These are phyloP conservation scores for Cutaneotrichosporon sp. DNA, from an alignment of 1,284 basidiomycete species.

Conservation along the genomic window DNA sequence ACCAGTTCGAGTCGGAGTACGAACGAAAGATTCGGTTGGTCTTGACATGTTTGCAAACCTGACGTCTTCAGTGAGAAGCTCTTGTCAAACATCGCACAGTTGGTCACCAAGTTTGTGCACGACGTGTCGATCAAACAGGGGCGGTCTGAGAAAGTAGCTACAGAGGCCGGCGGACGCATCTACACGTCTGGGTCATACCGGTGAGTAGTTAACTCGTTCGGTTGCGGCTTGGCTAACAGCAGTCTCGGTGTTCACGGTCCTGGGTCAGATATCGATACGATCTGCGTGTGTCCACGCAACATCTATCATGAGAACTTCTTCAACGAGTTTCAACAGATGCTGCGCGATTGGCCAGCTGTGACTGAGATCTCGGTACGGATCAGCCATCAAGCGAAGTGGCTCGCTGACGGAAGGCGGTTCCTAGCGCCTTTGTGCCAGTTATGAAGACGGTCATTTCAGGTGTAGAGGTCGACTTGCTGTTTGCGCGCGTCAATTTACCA, in stretches of 20 bases:
- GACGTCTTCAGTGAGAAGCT: conserved; percentile 71
- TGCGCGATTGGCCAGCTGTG: conserved; percentile 77
- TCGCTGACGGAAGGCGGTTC: conserved; percentile 64
- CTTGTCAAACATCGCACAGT: conserved; percentile 77
- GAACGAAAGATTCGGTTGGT: conserved; percentile 88
- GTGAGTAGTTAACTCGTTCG: neutral
- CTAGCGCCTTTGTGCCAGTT: conserved; percentile 92
- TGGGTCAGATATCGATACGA: conserved; percentile 95
- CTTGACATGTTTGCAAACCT: conserved; percentile 46
- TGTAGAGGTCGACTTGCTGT: conserved; percentile 89
- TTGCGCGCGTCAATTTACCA: conserved; percentile 57
- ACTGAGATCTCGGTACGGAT: conserved; percentile 81
- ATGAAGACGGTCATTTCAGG: conserved; percentile 88
- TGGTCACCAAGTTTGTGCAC: conserved; percentile 92
- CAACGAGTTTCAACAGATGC: conserved; percentile 81
- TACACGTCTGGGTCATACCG: conserved; percentile 94
- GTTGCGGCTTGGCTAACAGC: neutral
- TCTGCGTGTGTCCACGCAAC: conserved; percentile 95
- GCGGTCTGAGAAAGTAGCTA: conserved; percentile 78
- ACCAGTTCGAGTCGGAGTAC: conserved; percentile 84
- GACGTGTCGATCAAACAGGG: conserved; percentile 71
- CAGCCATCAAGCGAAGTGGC: neutral
- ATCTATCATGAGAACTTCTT: conserved; percentile 96
- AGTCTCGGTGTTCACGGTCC: conserved; percentile 91
- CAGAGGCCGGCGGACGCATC: conserved; percentile 90